These are phyloP conservation scores for Andrographis paniculata DNA, from an alignment of 305 asterid species.

Conservation along the genomic window DNA sequence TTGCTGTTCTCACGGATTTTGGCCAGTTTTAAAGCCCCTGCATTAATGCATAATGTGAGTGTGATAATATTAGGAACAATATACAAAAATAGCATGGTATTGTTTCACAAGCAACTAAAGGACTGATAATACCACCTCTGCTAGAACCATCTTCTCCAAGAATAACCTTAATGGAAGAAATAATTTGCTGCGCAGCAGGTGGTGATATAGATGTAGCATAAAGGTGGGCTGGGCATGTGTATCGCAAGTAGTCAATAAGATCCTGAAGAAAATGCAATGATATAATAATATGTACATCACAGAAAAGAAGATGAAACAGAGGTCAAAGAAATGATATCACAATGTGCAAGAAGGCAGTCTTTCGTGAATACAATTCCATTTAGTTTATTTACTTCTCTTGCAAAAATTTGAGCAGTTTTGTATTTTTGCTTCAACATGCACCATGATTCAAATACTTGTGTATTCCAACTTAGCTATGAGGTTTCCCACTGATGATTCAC, in stretches of 20 bases:
- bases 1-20: slow-evolving; percentile 89
- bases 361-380: background rate
- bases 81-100: background rate
- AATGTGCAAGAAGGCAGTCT: background rate
- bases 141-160: slow-evolving; percentile 98
- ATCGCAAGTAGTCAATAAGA: slow-evolving; percentile 72
- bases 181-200: slow-evolving; percentile 92
- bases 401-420: too few relatives aligned
- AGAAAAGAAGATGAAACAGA: background rate
- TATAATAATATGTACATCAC: background rate
- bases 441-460: too few relatives aligned
- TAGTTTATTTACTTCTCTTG: background rate
- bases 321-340: too few relatives aligned
- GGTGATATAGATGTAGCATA: slow-evolving; percentile 99
- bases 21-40: slow-evolving; percentile 92
- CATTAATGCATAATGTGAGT: slow-evolving; percentile 16
- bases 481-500: too few relatives aligned
- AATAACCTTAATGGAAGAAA: slow-evolving; percentile 82
- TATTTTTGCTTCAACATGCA: too few relatives aligned
- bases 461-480: too few relatives aligned
- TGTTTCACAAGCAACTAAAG: slow-evolving; percentile 16
- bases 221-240: slow-evolving; percentile 90
- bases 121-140: slow-evolving; percentile 53
- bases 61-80: slow-evolving; percentile 3
- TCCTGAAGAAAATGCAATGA: slow-evolving; percentile 39